phyloP scores from a whole-genome alignment of 257 asterid species.

The Solanum pennellii region DNA sequence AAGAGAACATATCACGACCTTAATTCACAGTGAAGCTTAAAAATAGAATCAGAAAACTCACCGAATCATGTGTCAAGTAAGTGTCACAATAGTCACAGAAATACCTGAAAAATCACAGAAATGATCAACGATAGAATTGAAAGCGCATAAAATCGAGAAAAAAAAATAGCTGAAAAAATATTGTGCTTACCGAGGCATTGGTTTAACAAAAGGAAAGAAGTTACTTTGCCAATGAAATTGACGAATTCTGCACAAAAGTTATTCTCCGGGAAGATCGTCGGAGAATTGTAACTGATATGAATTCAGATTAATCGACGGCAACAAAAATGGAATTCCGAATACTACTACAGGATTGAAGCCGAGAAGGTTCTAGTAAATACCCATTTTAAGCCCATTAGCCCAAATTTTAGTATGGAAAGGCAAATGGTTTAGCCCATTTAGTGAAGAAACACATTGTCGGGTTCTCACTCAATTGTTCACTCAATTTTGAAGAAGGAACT shows the following conservation, averaged over 20 bases:
- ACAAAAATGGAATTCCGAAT: background rate
- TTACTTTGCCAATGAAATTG: background rate
- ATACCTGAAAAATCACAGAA: conserved; percentile 36
- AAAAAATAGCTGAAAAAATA: background rate
- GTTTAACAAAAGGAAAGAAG: background rate
- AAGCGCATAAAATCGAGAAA: background rate
- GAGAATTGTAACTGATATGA: background rate
- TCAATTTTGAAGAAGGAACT: too few species aligned
- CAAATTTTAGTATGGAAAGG: background rate
- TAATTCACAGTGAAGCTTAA: background rate
- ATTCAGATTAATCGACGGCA: background rate
- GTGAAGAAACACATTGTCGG: background rate
- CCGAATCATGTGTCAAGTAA: conserved; percentile 90
- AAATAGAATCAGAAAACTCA: conserved; percentile 15
- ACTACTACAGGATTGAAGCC: background rate
- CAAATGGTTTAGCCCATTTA: background rate
- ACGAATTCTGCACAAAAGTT: background rate
- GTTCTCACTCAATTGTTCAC: background rate
- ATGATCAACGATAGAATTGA: background rate
- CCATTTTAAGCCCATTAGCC: background rate
- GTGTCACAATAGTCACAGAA: conserved; percentile 94
- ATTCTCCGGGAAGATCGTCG: background rate
- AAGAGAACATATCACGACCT: background rate
- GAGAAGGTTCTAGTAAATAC: background rate
- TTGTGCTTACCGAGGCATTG: conserved; percentile 5